These are phyloP conservation scores for Sporothrix sp. DNA, from an alignment of 2,329 filamentous ascomycete genomes.

Conservation along the genomic window DNA sequence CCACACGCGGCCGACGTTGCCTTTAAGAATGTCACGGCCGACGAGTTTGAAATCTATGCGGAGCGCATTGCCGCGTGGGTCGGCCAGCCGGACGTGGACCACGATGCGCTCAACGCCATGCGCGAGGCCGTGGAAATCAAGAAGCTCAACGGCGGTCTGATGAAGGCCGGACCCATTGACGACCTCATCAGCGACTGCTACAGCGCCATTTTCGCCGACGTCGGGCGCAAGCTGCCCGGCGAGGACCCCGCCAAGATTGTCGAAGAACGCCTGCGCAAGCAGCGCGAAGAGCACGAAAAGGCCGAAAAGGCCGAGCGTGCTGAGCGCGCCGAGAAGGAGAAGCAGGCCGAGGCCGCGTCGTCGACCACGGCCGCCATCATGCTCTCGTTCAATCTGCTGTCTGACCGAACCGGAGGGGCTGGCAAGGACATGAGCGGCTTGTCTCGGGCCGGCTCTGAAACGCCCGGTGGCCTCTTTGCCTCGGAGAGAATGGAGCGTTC, in stretches of 20 bases:
- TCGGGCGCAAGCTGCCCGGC: constrained; percentile 50
- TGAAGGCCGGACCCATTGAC: constrained; percentile 78
- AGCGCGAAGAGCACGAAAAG: constrained; percentile 25
- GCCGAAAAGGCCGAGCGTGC: constrained; percentile 17
- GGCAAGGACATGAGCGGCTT: constrained; percentile 8
- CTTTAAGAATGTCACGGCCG: constrained; percentile 43
- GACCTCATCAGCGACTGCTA: constrained; percentile 92
- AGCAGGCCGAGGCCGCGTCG: constrained; percentile 13
- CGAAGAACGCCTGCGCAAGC: constrained; percentile 31
- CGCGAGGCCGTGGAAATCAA: constrained; percentile 51
- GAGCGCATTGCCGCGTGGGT: constrained; percentile 49
- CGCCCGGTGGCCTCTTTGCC: constrained; percentile 14
- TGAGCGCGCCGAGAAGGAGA: constrained; percentile 15
- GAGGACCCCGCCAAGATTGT: constrained; percentile 37
- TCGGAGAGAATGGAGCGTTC: constrained; percentile 31
- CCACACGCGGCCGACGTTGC: constrained; percentile 39
- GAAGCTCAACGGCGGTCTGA: constrained; percentile 73
- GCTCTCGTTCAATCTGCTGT: constrained; percentile 16
- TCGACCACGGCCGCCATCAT: constrained; percentile 19
- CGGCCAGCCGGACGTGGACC: constrained; percentile 28
- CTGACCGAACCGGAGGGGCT: constrained; percentile 2
- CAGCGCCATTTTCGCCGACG: constrained; percentile 60
- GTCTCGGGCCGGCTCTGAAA: constrained; percentile 18
- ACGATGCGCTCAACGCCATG: constrained; percentile 42
- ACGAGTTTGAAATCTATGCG: constrained; percentile 49